Percentiles rank a stretch among this genome's conserved stretches.
Evolutionary conservation across 2,329 filamentous ascomycete genomes (phyloP).

Genomic region (Zopfia rhizophila): DNA sequence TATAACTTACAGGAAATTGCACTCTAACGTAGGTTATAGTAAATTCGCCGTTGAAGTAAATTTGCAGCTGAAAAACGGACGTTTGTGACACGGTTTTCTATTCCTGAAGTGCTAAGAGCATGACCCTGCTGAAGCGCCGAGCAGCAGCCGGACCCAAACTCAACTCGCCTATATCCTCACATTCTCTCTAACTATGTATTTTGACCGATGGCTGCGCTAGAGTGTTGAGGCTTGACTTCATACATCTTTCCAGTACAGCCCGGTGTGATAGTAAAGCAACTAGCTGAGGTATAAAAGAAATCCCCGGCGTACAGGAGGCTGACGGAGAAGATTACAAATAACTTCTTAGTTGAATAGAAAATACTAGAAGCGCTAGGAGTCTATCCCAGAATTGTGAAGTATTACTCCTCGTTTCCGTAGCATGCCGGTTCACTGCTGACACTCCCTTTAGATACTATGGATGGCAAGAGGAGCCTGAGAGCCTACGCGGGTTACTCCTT

Average conservation of each 20-base stretch:
- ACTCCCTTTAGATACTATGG: slow-evolving; percentile 4
- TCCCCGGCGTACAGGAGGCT: slow-evolving; percentile 10
- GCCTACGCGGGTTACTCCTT: slow-evolving; percentile 17
- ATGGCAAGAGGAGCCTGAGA: slow-evolving; percentile 13
- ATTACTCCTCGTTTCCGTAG: slow-evolving; percentile 4
- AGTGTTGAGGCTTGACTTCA: slow-evolving; percentile 10
- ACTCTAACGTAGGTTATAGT: no score
- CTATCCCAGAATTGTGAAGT: slow-evolving; percentile 17
- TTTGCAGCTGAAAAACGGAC: no score
- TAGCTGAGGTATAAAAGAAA: slow-evolving; percentile 9
- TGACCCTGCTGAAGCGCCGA: no score
- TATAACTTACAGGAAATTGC: no score
- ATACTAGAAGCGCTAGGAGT: slow-evolving; percentile 16
- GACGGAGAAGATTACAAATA: slow-evolving; percentile 10
- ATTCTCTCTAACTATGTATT: not conserved
- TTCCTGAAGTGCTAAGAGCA: no score
- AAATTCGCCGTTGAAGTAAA: no score
- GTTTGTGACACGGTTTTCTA: no score
- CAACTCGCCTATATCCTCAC: no score
- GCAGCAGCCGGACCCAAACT: no score
- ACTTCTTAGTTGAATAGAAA: slow-evolving; percentile 14
- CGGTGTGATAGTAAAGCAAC: slow-evolving; percentile 10
- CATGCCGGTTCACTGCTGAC: slow-evolving; percentile 9
- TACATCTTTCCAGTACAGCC: slow-evolving; percentile 10
- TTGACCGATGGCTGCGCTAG: slow-evolving; percentile 7